Percentiles rank a stretch among this genome's conserved stretches.
Conservation (phyloP, 345 rosid genomes). For the Cardamine occulta region DNA sequence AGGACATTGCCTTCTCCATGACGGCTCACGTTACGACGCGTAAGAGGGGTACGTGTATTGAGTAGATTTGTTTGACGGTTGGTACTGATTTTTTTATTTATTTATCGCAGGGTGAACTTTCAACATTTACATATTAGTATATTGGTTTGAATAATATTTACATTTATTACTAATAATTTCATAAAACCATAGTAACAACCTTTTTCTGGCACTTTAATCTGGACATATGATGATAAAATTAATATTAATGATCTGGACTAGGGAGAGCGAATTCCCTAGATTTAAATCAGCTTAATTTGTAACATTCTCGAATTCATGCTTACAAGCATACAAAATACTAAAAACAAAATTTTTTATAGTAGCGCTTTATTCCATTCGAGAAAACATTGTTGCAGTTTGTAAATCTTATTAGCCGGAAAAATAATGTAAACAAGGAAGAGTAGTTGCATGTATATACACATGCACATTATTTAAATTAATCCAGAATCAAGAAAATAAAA, state of each 20-base stretch:
- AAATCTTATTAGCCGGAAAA: background rate
- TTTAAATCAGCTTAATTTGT: too few relatives aligned
- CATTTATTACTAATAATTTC: background rate
- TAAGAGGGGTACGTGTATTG: background rate
- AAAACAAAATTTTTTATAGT: too few relatives aligned
- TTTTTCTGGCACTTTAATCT: background rate
- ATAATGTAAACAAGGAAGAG: background rate
- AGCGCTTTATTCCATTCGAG: too few relatives aligned
- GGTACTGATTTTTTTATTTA: background rate
- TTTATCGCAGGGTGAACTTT: background rate
- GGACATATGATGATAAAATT: too few relatives aligned
- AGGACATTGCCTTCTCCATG: background rate
- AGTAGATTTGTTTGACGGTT: background rate
- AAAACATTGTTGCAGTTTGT: background rate
- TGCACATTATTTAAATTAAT: background rate
- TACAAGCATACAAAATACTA: too few relatives aligned
- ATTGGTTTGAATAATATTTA: background rate
- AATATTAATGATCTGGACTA: too few relatives aligned
- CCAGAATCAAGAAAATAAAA: background rate
- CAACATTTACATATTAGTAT: background rate
- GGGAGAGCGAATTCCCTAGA: too few relatives aligned
- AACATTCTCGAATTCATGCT: too few relatives aligned
- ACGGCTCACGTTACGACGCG: background rate
- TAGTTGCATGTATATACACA: conserved; percentile 10
- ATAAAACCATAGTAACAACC: background rate